Base-by-base conservation (phyloP, 345 rosid species). In the Syzygium aromaticum region DNA sequence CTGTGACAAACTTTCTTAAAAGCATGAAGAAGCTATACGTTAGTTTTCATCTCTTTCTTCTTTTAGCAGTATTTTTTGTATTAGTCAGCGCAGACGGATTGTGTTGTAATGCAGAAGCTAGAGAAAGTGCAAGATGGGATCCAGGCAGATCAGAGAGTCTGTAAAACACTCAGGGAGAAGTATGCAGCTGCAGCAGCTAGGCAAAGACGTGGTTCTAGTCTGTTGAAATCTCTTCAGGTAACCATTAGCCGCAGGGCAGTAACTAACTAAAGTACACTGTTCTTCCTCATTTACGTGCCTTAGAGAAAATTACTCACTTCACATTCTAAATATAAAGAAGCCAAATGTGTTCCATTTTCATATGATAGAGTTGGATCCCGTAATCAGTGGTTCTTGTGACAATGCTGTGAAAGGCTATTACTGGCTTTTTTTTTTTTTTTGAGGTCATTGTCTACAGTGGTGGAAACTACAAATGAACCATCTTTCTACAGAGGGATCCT, bases 181-280 rank as follows among this genome's bases (percentile, higher is more conserved):
- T 89, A 91, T 89, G 89, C 91, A 56, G 93, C 96, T 27, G 94
- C 95, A 89, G 88, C 93, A 90, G 92, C 94, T 22, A 95, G 92
- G 88, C 95, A 95, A 89, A 94, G 96, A 54, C 90, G 49, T 85
- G 89, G 93, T 88, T 94, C 89, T 89, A 90, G 93, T 83, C 92
- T 93, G 67, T 91, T 89, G 85, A 93, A 92, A 93, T 90, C 93
- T 77, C 93, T 95, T 89, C 96, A 94, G 96, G 99, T 97, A 91
- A 73, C 7, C 49, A 73, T 40, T 73, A 19, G 49, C 15, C 6
- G 25, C 49, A 33, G 49, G 38, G 38, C 80, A 38, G 8, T 38
- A 19, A 73, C 49, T 73, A 33, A 73, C 80, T 73, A 11, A 73
- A 73, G 49, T 38, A 9, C 80, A 33, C 80, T 73, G 49, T 73